Evolutionary conservation across 2,329 filamentous ascomycete genomes (phyloP), one percentile per base, ranked within the genome.

Genomic region (Cladorrhinum sp.): DNA sequence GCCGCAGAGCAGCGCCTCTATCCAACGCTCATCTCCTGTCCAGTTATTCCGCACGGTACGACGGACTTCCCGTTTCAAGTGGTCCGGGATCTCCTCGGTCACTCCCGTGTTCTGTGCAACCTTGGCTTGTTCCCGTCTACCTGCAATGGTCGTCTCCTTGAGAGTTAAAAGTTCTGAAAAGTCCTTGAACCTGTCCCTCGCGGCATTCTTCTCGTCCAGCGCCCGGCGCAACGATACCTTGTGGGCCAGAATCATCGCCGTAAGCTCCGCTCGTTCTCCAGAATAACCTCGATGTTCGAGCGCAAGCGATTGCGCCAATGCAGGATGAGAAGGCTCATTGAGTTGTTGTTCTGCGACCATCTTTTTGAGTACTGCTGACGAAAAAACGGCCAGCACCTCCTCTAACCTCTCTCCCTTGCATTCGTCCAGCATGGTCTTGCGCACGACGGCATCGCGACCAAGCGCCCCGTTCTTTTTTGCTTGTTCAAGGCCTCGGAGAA

Each of bases 401-500:
- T 93, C 92, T 58, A 98, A 85, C 65, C 91, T 88, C 58, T 96
- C 92, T 5, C 94, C 94, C 66, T 90, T 93, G 76, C 95, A 99
- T 69, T 99, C 94, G 72, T 99, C 95, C 56, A 99, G 80, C 91
- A 97, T 96, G 0, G 92, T 96, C 78, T 96, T 97, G 56, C 95
- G 86, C 30, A 98, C 77, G 0, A 96, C 84, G 0, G 85, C 84
- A 70, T 96, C 92, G 55, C 91, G 83, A 2, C 92, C 91, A 8
- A 98, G 79, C 0, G 88, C 79, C 28, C 92, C 93, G 76, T 86
- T 91, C 77, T 96, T 96, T 79, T 98, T 98, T 62, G 92, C 80
- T 56, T 91, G 88, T 65, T 94, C 90, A 58, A 99, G 84, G 66
- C 83, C 86, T 73, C 92, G 86, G 68, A 93, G 89, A 8, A 97